Percentiles rank a stretch among this genome's conserved stretches.
These are phyloP conservation scores for Pilaira anomala DNA, from an alignment of 192 early-diverging fungal species.

Conservation along the genomic window DNA sequence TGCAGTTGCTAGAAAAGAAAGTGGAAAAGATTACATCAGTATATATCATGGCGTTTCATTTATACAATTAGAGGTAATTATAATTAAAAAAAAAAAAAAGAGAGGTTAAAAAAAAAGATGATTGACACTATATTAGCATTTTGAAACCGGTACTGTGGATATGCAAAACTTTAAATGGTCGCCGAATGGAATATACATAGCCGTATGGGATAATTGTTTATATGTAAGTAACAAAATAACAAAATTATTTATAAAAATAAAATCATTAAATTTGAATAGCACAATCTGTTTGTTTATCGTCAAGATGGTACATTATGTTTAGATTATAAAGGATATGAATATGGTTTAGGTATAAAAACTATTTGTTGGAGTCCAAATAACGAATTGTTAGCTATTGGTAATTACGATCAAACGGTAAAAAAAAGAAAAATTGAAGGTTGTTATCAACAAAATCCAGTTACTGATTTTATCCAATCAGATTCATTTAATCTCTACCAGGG, in stretches of 20 bases:
- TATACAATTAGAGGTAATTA: constrained; percentile 56
- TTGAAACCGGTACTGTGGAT: constrained; percentile 68
- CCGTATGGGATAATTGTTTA: constrained; percentile 68
- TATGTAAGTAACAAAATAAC: constrained; percentile 45
- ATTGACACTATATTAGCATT: constrained; percentile 45
- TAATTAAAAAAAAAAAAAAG: not conserved
- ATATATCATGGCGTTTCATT: constrained; percentile 68
- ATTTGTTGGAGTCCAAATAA: constrained; percentile 70
- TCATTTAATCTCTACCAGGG: constrained; percentile 67
- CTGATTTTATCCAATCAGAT: constrained; percentile 25
- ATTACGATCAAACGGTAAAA: constrained; percentile 79
- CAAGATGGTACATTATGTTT: constrained; percentile 55
- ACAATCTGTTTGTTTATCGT: constrained; percentile 67
- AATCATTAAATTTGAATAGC: constrained; percentile 44
- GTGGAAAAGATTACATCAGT: constrained; percentile 61
- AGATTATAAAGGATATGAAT: constrained; percentile 49
- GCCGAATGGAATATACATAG: constrained; percentile 78
- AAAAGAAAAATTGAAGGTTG: not conserved
- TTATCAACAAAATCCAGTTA: not conserved
- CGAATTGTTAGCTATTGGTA: constrained; percentile 80
- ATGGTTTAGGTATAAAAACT: constrained; percentile 76
- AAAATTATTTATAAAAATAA: not conserved
- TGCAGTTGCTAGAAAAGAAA: constrained; percentile 53
- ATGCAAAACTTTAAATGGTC: constrained; percentile 78
- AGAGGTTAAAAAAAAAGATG: not conserved